phyloP scores from a whole-genome alignment of 192 early-diverging fungal species.

The Podila verticillata region DNA sequence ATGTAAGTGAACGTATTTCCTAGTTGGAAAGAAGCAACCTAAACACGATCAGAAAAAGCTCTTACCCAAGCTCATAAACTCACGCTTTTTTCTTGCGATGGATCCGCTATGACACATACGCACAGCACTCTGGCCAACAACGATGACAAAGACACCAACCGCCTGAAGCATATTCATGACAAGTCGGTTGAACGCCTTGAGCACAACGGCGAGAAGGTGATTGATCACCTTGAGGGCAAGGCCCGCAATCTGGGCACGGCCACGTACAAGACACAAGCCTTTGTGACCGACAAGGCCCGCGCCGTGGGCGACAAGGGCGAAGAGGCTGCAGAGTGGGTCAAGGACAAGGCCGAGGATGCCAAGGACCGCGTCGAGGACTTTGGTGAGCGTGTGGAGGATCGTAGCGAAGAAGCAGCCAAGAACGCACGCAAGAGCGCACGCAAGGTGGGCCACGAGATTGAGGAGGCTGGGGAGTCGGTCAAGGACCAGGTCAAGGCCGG shows the following conservation, averaged over 20 bases:
- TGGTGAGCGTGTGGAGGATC: background rate
- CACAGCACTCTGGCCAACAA: conserved; percentile 1
- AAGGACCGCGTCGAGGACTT: background rate
- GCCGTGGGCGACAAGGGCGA: conserved; percentile 1
- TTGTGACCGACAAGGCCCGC: conserved; percentile 13
- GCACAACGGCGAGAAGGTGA: background rate
- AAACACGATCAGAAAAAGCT: background rate
- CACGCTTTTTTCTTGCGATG: background rate
- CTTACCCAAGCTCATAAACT: background rate
- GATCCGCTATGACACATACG: background rate
- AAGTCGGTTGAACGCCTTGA: conserved; percentile 23
- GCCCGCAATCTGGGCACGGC: conserved; percentile 3
- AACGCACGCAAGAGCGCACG: background rate
- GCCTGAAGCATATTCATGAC: conserved; percentile 16
- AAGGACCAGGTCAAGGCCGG: conserved; percentile 23
- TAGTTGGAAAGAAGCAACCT: background rate
- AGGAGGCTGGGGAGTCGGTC: conserved; percentile 2
- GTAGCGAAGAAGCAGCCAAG: background rate
- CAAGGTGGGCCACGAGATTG: conserved; percentile 5
- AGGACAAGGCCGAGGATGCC: background rate
- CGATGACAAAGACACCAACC: conserved; percentile 12
- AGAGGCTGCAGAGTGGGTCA: background rate
- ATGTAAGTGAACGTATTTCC: conserved; percentile 3
- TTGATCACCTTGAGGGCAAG: conserved; percentile 12
- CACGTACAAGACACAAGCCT: background rate